These are phyloP conservation scores for Reutealis trisperma DNA, from an alignment of 345 rosid species.

Conservation along the genomic window DNA sequence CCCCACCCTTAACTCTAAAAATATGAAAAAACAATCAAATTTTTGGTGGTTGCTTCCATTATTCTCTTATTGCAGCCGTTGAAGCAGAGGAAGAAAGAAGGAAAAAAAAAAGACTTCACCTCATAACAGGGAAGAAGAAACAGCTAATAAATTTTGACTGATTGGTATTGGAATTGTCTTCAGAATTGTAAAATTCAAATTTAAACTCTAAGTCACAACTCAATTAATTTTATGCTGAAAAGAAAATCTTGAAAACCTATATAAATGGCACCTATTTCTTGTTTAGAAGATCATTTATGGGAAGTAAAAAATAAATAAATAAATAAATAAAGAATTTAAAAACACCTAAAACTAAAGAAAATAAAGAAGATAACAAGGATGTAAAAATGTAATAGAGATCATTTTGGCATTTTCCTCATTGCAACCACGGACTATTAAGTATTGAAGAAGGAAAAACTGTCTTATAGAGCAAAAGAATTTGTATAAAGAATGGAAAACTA, in stretches of 20 bases:
- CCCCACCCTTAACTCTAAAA: slow-evolving; percentile 6
- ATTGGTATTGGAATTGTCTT: too few relatives aligned
- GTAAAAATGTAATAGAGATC: not conserved
- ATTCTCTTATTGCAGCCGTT: not conserved
- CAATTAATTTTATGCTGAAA: too few relatives aligned
- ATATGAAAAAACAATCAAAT: not conserved
- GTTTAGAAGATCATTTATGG: too few relatives aligned
- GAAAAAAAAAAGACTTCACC: not conserved
- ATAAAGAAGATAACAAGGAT: too few relatives aligned
- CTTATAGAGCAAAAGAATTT: not conserved
- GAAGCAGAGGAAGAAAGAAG: not conserved
- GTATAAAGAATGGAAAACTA: not conserved
- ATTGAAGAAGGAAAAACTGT: too few relatives aligned
- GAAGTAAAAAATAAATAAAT: too few relatives aligned
- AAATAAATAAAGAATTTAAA: too few relatives aligned
- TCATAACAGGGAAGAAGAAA: not conserved
- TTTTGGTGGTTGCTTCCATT: not conserved
- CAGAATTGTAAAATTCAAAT: too few relatives aligned
- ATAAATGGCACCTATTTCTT: too few relatives aligned
- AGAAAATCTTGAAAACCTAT: too few relatives aligned
- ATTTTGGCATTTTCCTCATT: not conserved
- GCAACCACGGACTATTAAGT: not conserved
- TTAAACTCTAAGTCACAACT: too few relatives aligned
- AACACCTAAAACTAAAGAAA: not conserved
- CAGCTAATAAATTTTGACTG: not conserved